Evolutionary conservation across 2,329 filamentous ascomycete genomes (phyloP).

Genomic region (Tolypocladium endophyticum): DNA sequence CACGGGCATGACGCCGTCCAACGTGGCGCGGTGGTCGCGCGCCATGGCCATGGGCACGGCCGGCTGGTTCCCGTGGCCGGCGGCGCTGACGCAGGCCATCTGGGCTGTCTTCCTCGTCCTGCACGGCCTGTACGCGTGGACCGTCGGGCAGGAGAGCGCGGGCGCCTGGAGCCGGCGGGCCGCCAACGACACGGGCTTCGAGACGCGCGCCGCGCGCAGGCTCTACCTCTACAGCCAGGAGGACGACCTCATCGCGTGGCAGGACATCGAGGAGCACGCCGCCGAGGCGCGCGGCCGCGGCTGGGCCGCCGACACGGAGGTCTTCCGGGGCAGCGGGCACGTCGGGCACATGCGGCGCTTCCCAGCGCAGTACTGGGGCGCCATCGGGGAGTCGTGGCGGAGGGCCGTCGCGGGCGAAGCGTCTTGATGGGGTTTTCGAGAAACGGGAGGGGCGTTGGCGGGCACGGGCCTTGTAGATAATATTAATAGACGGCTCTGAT

Average conservation of each 20-base stretch:
- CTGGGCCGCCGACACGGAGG: slow-evolving; percentile 35
- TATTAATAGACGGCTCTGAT: background rate
- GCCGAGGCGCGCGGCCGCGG: slow-evolving; percentile 35
- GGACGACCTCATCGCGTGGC: slow-evolving; percentile 43
- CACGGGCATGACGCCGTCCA: slow-evolving; percentile 26
- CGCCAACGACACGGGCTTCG: slow-evolving; percentile 25
- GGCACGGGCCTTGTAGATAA: background rate
- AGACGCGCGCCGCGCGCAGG: slow-evolving; percentile 27
- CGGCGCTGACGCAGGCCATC: slow-evolving; percentile 33
- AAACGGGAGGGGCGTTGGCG: too few relatives aligned
- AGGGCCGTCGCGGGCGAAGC: background rate
- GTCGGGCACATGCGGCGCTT: slow-evolving; percentile 51
- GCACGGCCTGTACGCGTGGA: slow-evolving; percentile 21
- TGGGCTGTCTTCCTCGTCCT: slow-evolving; percentile 31
- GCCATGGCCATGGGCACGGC: slow-evolving; percentile 42
- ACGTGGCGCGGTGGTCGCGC: slow-evolving; percentile 38
- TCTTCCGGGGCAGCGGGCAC: slow-evolving; percentile 49
- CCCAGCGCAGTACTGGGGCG: slow-evolving; percentile 46
- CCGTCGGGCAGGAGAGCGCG: slow-evolving; percentile 27
- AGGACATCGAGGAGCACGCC: slow-evolving; percentile 46
- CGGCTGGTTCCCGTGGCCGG: slow-evolving; percentile 36
- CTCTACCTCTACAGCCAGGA: slow-evolving; percentile 49
- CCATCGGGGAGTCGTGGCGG: slow-evolving; percentile 22
- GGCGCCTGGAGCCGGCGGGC: slow-evolving; percentile 26
- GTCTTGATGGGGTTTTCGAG: background rate